Evolutionary conservation across 2,329 filamentous ascomycete genomes (phyloP).

Genomic region (Seiridium cupressi): DNA sequence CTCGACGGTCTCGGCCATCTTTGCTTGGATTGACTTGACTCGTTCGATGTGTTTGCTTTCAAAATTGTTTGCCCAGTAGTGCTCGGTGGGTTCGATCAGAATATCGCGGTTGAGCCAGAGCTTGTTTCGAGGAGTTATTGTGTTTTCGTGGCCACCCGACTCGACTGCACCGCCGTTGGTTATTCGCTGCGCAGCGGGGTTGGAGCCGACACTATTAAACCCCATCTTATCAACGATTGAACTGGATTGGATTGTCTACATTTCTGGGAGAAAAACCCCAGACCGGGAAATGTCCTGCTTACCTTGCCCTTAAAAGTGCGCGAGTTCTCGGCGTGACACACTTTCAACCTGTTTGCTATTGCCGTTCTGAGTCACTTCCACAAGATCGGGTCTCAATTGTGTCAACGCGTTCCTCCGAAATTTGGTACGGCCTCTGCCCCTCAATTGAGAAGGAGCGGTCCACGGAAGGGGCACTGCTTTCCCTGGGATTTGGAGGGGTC

Average conservation of each 20-base stretch:
- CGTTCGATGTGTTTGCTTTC: not conserved
- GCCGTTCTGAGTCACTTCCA: conserved; percentile 5
- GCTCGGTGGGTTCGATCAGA: not conserved
- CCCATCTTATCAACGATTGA: not conserved
- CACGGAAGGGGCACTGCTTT: not conserved
- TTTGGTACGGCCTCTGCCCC: conserved; percentile 4
- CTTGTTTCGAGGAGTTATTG: not conserved
- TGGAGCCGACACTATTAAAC: not conserved
- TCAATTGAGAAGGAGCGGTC: conserved; percentile 7
- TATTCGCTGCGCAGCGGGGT: not conserved
- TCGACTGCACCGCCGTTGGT: not conserved
- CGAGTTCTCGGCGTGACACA: not conserved
- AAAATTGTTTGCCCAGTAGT: not conserved
- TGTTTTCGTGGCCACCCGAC: not conserved
- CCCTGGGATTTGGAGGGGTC: not conserved
- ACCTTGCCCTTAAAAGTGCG: not conserved
- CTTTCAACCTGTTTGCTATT: not conserved
- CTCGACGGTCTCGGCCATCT: conserved; percentile 7
- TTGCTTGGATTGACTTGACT: not conserved
- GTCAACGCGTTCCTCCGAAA: conserved; percentile 6
- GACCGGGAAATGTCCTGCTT: not conserved
- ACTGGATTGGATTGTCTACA: not conserved
- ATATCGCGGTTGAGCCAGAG: conserved; percentile 1
- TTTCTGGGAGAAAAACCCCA: not conserved
- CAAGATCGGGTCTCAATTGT: not conserved